Evolutionary conservation across 2,329 filamentous ascomycete species (phyloP).

Genomic region (Xylaria hypoxylon): DNA sequence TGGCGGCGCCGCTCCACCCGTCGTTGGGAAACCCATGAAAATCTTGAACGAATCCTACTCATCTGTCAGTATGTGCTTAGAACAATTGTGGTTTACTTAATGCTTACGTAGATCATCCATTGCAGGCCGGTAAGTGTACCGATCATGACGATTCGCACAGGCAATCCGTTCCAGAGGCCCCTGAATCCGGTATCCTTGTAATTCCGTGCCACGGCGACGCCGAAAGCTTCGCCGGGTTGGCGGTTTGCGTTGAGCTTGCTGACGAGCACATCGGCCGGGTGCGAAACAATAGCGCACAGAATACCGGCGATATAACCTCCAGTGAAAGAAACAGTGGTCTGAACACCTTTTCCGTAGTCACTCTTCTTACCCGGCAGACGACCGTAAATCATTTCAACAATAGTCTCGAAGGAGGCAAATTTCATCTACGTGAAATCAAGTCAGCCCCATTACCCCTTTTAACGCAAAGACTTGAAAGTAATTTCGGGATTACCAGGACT

Average conservation of each 20-base stretch:
- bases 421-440: slow-evolving; percentile 67
- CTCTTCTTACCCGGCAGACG: slow-evolving; percentile 80
- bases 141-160: slow-evolving; percentile 90
- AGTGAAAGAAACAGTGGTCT: slow-evolving; percentile 86
- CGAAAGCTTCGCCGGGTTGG: slow-evolving; percentile 80
- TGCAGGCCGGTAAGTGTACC: slow-evolving; percentile 84
- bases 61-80: slow-evolving; percentile 29
- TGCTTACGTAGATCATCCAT: slow-evolving; percentile 90
- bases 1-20: slow-evolving; percentile 72
- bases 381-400: slow-evolving; percentile 86
- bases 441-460: background rate
- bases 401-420: slow-evolving; percentile 92
- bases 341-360: slow-evolving; percentile 82
- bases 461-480: background rate
- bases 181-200: slow-evolving; percentile 87
- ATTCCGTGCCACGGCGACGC: slow-evolving; percentile 79
- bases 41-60: slow-evolving; percentile 85
- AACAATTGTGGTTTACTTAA: slow-evolving; percentile 39
- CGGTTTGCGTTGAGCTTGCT: slow-evolving; percentile 89
- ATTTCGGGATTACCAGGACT: background rate
- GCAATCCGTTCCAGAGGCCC: slow-evolving; percentile 92
- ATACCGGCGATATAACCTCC: slow-evolving; percentile 90
- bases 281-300: slow-evolving; percentile 83
- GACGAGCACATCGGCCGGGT: slow-evolving; percentile 89
- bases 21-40: slow-evolving; percentile 87